A percentile compares a stretch with the other conserved stretches of the same genome.
Evolutionary conservation across 148 eudicot genomes (phyloP).

Genomic region (Heliosperma pusillum): DNA sequence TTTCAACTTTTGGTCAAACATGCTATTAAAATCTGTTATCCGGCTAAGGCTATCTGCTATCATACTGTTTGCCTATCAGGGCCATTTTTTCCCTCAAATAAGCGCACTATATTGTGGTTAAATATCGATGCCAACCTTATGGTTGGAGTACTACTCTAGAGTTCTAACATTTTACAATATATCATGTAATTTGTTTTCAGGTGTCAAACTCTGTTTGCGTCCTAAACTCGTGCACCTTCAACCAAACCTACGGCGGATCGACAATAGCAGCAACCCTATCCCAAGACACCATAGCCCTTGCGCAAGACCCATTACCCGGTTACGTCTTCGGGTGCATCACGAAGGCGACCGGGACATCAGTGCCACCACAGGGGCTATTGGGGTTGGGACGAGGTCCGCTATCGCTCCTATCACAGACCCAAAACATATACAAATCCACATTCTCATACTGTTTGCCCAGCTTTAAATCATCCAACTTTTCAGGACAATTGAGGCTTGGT

Average conservation of each 20-base stretch:
- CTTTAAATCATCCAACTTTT: conserved; percentile 50
- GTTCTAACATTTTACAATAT: background rate
- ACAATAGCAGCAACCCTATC: conserved; percentile 49
- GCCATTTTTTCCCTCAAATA: too few relatives aligned
- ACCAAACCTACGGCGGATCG: conserved; percentile 70
- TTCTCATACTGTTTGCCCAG: conserved; percentile 86
- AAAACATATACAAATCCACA: conserved; percentile 58
- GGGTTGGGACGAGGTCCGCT: conserved; percentile 85
- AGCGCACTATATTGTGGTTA: too few relatives aligned
- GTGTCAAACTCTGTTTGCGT: conserved; percentile 51
- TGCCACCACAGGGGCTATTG: conserved; percentile 71
- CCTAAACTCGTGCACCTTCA: conserved; percentile 53
- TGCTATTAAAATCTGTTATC: too few relatives aligned
- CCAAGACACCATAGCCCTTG: conserved; percentile 67
- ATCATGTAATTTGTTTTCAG: conserved; percentile 26
- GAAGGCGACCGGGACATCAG: conserved; percentile 43
- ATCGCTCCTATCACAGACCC: conserved; percentile 60
- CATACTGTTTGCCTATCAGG: too few relatives aligned
- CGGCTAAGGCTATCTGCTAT: too few relatives aligned
- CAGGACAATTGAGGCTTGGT: conserved; percentile 69
- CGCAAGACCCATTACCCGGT: conserved; percentile 50
- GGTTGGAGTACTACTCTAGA: too few relatives aligned
- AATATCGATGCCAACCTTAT: too few relatives aligned
- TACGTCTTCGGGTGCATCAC: conserved; percentile 77
- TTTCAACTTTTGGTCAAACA: too few relatives aligned